These are phyloP conservation scores for Suillus americanus DNA, from an alignment of 768 basidiomycete species.

Conservation along the genomic window DNA sequence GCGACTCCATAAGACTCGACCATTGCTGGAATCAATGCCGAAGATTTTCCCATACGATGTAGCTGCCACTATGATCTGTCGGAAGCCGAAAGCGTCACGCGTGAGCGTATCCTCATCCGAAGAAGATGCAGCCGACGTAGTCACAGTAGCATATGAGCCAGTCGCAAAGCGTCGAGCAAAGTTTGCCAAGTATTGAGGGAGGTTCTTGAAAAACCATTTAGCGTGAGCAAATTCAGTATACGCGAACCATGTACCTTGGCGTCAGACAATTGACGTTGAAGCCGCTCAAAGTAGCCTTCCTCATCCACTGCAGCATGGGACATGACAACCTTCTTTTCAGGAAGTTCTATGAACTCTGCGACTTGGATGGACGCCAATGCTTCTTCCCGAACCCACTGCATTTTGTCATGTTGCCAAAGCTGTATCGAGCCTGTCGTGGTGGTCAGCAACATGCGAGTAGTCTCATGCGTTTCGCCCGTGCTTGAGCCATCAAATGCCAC, in stretches of 20 bases:
- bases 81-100: slow-evolving; percentile 84
- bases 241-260: slow-evolving; percentile 44
- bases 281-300: slow-evolving; percentile 51
- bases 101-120: slow-evolving; percentile 39
- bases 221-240: no score
- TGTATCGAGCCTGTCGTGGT: slow-evolving; percentile 80
- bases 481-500: slow-evolving; percentile 53
- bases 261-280: slow-evolving; percentile 58
- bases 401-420: slow-evolving; percentile 60
- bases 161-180: slow-evolving; percentile 74
- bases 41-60: slow-evolving; percentile 75
- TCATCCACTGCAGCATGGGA: slow-evolving; percentile 29
- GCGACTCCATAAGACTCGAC: slow-evolving; percentile 77
- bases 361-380: slow-evolving; percentile 61
- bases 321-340: slow-evolving; percentile 49
- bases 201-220: slow-evolving; percentile 41
- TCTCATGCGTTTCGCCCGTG: slow-evolving; percentile 34
- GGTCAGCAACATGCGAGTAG: slow-evolving; percentile 51
- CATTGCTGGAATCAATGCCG: slow-evolving; percentile 79
- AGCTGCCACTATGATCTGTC: slow-evolving; percentile 75
- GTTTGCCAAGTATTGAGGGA: slow-evolving; percentile 66
- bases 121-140: slow-evolving; percentile 21
- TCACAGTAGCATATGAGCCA: slow-evolving; percentile 58
- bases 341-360: slow-evolving; percentile 76
- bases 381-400: slow-evolving; percentile 83